Conservation (phyloP, 129 eudicot genomes). For the Centella asiatica region DNA sequence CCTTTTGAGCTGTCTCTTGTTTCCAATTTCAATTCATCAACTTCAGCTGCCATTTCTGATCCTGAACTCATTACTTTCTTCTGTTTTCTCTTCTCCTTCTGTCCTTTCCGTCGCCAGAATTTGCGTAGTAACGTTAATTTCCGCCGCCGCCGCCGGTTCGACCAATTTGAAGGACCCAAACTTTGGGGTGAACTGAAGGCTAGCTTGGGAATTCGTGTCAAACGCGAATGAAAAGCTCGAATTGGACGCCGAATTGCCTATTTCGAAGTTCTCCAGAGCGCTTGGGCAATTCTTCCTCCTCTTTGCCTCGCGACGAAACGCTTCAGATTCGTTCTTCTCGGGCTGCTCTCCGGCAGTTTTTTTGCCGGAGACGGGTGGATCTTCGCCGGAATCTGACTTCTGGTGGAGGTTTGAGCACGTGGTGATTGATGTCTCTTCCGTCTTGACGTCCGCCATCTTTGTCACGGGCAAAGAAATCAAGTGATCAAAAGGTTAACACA, state of each 20-base stretch:
- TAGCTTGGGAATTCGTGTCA: constrained; percentile 12
- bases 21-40: no score
- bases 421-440: neutral
- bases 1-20: no score
- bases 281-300: constrained; percentile 23
- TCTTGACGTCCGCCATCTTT: constrained; percentile 18
- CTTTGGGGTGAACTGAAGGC: constrained; percentile 10
- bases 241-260: neutral
- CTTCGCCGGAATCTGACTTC: constrained; percentile 10
- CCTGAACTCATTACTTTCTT: no score
- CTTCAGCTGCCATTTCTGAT: no score
- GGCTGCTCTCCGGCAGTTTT: neutral
- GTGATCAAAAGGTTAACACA: neutral
- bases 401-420: constrained; percentile 7
- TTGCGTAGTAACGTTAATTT: neutral
- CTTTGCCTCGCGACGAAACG: constrained; percentile 15
- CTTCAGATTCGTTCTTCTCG: neutral
- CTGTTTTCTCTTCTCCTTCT: no score
- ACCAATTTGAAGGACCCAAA: constrained; percentile 12
- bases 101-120: neutral
- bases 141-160: neutral
- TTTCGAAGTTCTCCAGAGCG: constrained; percentile 12
- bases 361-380: constrained; percentile 10
- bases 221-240: constrained; percentile 16
- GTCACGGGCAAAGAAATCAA: constrained; percentile 1